Conservation (phyloP, 1,284 basidiomycete genomes). For the Malassezia arunalokei region DNA sequence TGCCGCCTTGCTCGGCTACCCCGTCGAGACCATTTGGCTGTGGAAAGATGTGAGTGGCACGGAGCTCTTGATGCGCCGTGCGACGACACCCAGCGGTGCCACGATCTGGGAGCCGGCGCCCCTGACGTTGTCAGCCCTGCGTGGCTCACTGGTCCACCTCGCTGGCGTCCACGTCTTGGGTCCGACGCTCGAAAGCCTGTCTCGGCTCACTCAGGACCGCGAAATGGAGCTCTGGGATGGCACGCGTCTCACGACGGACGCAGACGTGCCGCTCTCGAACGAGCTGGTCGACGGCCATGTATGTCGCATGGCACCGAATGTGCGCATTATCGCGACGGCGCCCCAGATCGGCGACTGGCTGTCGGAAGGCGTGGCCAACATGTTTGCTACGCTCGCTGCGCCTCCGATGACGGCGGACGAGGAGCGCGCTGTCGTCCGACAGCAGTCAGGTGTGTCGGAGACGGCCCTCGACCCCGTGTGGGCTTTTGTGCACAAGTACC, state of each 20-base stretch:
- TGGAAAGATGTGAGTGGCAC: constrained; percentile 47
- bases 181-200: constrained; percentile 38
- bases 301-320: constrained; percentile 24
- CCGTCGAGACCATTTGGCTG: constrained; percentile 44
- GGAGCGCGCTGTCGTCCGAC: constrained; percentile 33
- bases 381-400: constrained; percentile 41
- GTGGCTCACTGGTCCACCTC: constrained; percentile 46
- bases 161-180: constrained; percentile 47
- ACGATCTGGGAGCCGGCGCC: constrained; percentile 43
- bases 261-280: not conserved
- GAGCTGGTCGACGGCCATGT: not conserved
- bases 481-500: constrained; percentile 41
- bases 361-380: constrained; percentile 43
- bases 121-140: constrained; percentile 37
- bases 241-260: constrained; percentile 17
- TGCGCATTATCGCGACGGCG: constrained; percentile 46
- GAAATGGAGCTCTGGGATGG: constrained; percentile 43
- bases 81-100: constrained; percentile 34
- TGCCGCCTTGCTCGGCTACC: constrained; percentile 44
- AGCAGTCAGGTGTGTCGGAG: constrained; percentile 15
- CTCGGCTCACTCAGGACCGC: constrained; percentile 38
- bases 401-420: constrained; percentile 44
- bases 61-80: constrained; percentile 44
- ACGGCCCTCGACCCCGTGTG: constrained; percentile 26
- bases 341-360: constrained; percentile 41